Evolutionary conservation across 2,329 filamentous ascomycete species (phyloP), one percentile per base, ranked within the genome.

Genomic region (Pseudogymnoascus sp.): DNA sequence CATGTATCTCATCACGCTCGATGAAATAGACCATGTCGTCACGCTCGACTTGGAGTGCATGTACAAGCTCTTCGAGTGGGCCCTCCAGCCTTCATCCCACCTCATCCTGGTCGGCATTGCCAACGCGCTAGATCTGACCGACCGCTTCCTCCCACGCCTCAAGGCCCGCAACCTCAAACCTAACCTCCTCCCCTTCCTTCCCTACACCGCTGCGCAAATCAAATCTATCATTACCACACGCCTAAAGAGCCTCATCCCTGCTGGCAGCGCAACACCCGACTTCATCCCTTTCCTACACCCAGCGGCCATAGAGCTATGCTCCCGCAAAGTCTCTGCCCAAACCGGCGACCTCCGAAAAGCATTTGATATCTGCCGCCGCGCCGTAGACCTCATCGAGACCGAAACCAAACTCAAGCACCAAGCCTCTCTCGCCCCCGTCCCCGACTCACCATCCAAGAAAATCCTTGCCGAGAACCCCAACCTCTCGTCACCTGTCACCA

Each of bases 51-150:
- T 95, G 64, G 91, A 96, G 69, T 89, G 95, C 62, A 80, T 99
- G 12, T 97, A 98, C 77, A 89, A 87, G 66, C 81, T 99, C n/a
- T 97, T 99, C 69, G 93, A 97, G 73, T 98, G 93, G 93, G 96
- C 95, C 1, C 79, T 99, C 71, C 85, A 91, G 66, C 87, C 87
- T 66, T 84, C 85, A 1, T 97, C 95, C 0, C 86, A 85, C 19
- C 85, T 99, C 4, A 80, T 95, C 37, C 80, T 99, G 16, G 84
- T 99, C 60, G 95, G 95, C 59, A 96, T 99, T 71, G 95, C 95
- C 69, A 99, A 99, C 72, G 95, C 95, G 3, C 81, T 99, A 62
- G 95, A 99, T 73, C 80, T 99, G 63, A 99, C 95, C 0, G 95
- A 98, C 73, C 90, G 95, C 8, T 96, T 97, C 70, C 82, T 99